These are phyloP conservation scores for Saccharomycopsis hybrid DNA, from an alignment of 1,139 yeast genomes.

Conservation along the genomic window DNA sequence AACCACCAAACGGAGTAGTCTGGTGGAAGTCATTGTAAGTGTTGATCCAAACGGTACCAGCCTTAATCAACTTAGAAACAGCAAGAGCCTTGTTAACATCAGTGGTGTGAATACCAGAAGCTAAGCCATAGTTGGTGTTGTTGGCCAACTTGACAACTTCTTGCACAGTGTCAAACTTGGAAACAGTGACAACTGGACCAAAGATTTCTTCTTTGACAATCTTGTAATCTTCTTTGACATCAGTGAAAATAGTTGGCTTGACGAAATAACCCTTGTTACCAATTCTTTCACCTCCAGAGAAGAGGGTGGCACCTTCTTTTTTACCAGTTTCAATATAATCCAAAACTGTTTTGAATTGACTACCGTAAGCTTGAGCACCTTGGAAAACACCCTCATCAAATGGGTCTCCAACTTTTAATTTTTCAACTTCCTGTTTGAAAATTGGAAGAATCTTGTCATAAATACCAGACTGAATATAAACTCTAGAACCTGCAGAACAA, in stretches of 20 bases:
- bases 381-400: constrained; percentile 49
- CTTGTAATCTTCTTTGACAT: constrained; percentile 54
- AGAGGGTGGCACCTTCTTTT: constrained; percentile 50
- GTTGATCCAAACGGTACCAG: constrained; percentile 51
- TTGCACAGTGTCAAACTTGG: constrained; percentile 48
- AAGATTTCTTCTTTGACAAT: constrained; percentile 66
- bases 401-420: constrained; percentile 50
- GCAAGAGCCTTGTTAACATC: constrained; percentile 38
- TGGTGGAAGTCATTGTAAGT: constrained; percentile 60
- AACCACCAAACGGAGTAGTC: constrained; percentile 46
- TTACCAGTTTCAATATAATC: constrained; percentile 51
- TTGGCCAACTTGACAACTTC: constrained; percentile 50
- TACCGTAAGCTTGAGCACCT: constrained; percentile 57
- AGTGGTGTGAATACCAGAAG: constrained; percentile 56
- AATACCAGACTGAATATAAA: constrained; percentile 50
- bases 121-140: constrained; percentile 53
- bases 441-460: constrained; percentile 44
- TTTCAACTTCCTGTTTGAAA: constrained; percentile 43
- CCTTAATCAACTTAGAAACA: constrained; percentile 45
- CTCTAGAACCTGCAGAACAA: constrained; percentile 61
- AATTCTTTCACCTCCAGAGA: constrained; percentile 54
- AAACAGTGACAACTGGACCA: constrained; percentile 56
- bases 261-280: constrained; percentile 57
- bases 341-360: constrained; percentile 50
- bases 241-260: constrained; percentile 63